Percentiles rank a stretch among this genome's conserved stretches.
Evolutionary conservation across 176 grass and related monocot species (phyloP).

Genomic region (Oryza rufipogon): DNA sequence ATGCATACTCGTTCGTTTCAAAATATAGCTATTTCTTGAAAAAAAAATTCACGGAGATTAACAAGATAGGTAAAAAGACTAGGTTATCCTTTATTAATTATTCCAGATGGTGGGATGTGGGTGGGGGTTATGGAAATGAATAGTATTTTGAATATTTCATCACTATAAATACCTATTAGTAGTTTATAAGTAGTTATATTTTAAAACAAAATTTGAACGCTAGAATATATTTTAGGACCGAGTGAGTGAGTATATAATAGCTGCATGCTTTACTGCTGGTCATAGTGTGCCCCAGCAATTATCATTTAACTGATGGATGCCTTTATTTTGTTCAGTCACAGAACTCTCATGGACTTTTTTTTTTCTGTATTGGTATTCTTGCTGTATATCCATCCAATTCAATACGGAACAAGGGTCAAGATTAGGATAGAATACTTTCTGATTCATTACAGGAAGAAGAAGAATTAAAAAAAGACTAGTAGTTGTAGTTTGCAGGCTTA

Average conservation of each 20-base stretch:
- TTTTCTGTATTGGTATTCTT: background rate
- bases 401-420: background rate
- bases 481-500: slow-evolving; percentile 28
- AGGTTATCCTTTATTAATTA: too few species aligned
- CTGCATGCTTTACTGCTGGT: slow-evolving; percentile 31
- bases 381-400: background rate
- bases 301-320: background rate
- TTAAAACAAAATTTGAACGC: too few species aligned
- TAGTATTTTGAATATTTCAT: too few species aligned
- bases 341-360: background rate
- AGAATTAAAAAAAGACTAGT: background rate
- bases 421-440: background rate
- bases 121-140: too few species aligned
- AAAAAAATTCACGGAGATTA: too few species aligned
- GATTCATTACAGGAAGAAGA: background rate
- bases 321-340: background rate
- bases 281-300: background rate
- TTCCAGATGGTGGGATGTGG: too few species aligned
- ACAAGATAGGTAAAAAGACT: too few species aligned
- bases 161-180: too few species aligned
- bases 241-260: background rate
- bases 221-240: background rate
- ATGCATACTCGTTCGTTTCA: background rate
- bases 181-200: too few species aligned
- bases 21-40: too few species aligned